These are phyloP conservation scores for Hyphopichia khmerensis DNA, from an alignment of 1,139 yeast species.

Conservation along the genomic window DNA sequence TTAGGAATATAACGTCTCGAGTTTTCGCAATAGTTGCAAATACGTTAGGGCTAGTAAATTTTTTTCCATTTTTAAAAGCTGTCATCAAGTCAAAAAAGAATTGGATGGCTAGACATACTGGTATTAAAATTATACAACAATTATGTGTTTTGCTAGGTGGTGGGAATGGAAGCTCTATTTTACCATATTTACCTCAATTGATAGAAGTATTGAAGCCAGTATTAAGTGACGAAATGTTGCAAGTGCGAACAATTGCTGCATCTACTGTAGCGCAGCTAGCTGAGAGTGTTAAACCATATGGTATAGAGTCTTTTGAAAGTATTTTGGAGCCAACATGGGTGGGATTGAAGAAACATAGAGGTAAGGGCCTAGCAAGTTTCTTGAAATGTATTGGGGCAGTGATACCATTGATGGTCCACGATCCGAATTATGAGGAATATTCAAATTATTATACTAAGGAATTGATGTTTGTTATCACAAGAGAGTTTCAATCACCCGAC, in stretches of 20 bases:
- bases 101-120: conserved; percentile 89
- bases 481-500: conserved; percentile 82
- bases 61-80: conserved; percentile 80
- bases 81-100: conserved; percentile 76
- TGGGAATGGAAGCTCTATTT: conserved; percentile 52
- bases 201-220: conserved; percentile 61
- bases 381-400: conserved; percentile 76
- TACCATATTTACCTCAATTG: conserved; percentile 71
- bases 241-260: conserved; percentile 71
- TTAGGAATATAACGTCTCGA: conserved; percentile 74
- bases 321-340: conserved; percentile 75
- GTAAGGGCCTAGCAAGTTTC: conserved; percentile 74
- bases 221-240: conserved; percentile 68
- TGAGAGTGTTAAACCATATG: conserved; percentile 85
- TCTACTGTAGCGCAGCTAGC: conserved; percentile 74
- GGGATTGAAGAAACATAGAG: conserved; percentile 76
- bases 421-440: conserved; percentile 58
- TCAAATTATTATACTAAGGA: conserved; percentile 78
- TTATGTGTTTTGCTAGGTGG: conserved; percentile 69
- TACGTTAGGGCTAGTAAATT: conserved; percentile 68
- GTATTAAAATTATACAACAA: conserved; percentile 76
- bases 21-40: conserved; percentile 84
- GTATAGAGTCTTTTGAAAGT: conserved; percentile 80
- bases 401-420: conserved; percentile 77
- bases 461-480: conserved; percentile 59